A percentile compares a stretch with the other conserved stretches of the same genome.
phyloP scores from a whole-genome alignment of 83 land plant genomes.

The Diphasiastrum complanatum region DNA sequence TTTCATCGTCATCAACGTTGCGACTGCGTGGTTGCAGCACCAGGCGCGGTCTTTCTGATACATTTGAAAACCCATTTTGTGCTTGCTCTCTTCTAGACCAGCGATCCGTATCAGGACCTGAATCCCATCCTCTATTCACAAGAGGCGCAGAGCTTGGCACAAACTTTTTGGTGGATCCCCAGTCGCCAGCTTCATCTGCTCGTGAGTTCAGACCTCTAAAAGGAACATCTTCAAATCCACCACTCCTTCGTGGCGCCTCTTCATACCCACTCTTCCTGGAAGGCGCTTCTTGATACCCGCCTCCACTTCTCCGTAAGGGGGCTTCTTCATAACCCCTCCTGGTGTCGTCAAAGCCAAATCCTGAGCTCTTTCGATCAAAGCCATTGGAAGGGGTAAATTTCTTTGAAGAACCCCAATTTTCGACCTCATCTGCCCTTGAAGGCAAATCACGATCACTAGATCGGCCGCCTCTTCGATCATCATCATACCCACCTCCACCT shows the following conservation, averaged over 20 bases:
- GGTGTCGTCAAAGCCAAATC: conserved; percentile 4
- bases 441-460: neutral
- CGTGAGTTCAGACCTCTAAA: conserved; percentile 35
- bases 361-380: neutral
- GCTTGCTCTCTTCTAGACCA: conserved; percentile 35
- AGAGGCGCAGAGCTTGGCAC: conserved; percentile 17
- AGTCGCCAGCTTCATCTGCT: conserved; percentile 78
- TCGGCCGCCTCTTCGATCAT: conserved; percentile 13
- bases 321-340: conserved; percentile 12
- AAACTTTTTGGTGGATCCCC: conserved; percentile 57
- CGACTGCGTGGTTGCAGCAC: conserved; percentile 10
- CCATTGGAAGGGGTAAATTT: neutral
- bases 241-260: neutral
- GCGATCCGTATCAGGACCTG: conserved; percentile 15
- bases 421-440: neutral
- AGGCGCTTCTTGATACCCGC: no score
- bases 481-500: conserved; percentile 18
- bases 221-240: conserved; percentile 17
- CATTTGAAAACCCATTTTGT: conserved; percentile 16
- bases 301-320: conserved; percentile 18
- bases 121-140: neutral
- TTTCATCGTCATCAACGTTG: neutral
- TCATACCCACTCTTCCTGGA: neutral
- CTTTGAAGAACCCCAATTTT: neutral
- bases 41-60: conserved; percentile 21